Conservation (phyloP, 1,284 basidiomycete genomes). For the Moesziomyces sp. region DNA sequence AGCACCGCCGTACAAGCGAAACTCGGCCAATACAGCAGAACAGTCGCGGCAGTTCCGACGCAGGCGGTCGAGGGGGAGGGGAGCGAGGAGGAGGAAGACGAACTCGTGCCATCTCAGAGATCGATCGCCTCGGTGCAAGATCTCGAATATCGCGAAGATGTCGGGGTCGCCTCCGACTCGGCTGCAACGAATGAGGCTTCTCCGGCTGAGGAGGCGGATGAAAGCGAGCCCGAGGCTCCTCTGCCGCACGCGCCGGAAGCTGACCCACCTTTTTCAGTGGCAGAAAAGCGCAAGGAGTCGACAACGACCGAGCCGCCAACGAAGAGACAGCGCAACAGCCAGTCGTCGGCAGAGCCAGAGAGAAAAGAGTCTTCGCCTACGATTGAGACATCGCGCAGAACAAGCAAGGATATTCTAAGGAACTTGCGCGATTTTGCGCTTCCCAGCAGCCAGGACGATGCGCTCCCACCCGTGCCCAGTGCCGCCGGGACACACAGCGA, state of each 20-base stretch:
- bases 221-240: slow-evolving; percentile 21
- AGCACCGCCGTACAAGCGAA: slow-evolving; percentile 14
- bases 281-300: slow-evolving; percentile 51
- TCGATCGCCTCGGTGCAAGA: background rate
- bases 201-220: slow-evolving; percentile 11
- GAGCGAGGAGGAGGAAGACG: slow-evolving; percentile 36
- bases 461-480: slow-evolving; percentile 10
- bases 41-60: background rate
- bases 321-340: slow-evolving; percentile 15
- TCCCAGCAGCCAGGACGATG: slow-evolving; percentile 9
- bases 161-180: slow-evolving; percentile 4
- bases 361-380: background rate
- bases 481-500: slow-evolving; percentile 17
- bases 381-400: background rate
- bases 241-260: slow-evolving; percentile 6
- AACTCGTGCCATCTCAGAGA: background rate
- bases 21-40: slow-evolving; percentile 8
- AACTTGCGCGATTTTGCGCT: slow-evolving; percentile 22
- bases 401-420: slow-evolving; percentile 11
- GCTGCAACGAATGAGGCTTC: background rate
- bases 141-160: slow-evolving; percentile 32
- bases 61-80: slow-evolving; percentile 18
- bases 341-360: background rate
- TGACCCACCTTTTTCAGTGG: background rate
- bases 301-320: slow-evolving; percentile 27